Conservation (phyloP, 345 rosid genomes). For the Durio zibethinus region DNA sequence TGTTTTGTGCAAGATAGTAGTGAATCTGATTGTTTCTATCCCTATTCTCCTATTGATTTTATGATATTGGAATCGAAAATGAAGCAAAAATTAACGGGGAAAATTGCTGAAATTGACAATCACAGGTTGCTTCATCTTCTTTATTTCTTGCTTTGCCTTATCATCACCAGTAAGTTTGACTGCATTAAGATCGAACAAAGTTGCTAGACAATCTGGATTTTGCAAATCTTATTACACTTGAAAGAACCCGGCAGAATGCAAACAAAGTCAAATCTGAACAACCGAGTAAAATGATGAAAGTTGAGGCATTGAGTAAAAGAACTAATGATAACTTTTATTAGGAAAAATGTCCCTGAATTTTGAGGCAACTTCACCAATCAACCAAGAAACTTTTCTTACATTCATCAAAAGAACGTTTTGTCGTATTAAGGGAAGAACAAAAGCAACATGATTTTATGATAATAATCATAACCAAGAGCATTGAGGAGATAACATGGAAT, state of each 20-base stretch:
- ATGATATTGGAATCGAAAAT: not conserved
- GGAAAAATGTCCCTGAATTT: not conserved
- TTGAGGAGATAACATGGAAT: not conserved
- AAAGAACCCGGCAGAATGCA: not conserved
- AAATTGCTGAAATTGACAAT: too few relatives aligned
- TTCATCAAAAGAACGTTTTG: not conserved
- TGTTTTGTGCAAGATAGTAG: not conserved
- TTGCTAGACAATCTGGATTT: not conserved
- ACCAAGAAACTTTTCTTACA: not conserved
- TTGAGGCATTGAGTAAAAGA: not conserved
- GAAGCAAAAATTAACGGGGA: not conserved
- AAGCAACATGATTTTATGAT: not conserved
- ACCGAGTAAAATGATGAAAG: not conserved
- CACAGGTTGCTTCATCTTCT: too few relatives aligned
- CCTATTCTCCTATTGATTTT: not conserved
- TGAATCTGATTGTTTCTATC: not conserved
- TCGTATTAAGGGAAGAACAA: not conserved
- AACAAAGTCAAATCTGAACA: slow-evolving; percentile 11
- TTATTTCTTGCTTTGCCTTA: too few relatives aligned
- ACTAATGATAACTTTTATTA: too few relatives aligned
- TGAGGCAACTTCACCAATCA: not conserved
- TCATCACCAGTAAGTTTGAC: not conserved
- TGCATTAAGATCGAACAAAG: not conserved
- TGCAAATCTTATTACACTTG: not conserved
- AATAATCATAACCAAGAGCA: not conserved